These are phyloP conservation scores for Pythium pyrilobum DNA, from an alignment of 352 stramenopile genomes.

Conservation along the genomic window DNA sequence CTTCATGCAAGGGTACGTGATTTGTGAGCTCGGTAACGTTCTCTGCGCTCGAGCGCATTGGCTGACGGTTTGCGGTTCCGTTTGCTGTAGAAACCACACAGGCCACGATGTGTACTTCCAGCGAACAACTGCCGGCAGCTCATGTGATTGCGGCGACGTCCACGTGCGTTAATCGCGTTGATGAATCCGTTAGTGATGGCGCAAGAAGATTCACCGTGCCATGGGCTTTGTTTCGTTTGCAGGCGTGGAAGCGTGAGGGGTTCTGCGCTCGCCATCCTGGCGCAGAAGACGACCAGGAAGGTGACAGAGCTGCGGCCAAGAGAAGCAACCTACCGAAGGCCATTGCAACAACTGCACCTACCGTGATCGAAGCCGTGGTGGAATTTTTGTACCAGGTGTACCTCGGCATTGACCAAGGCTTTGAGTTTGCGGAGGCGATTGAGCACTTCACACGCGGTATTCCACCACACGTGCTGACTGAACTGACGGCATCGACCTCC, in stretches of 20 bases:
- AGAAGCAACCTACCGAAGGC: conserved; percentile 67
- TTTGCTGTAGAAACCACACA: conserved; percentile 41
- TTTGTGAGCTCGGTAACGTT: background rate
- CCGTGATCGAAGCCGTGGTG: conserved; percentile 73
- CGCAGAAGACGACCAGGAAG: conserved; percentile 27
- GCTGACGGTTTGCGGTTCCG: background rate
- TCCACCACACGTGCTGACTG: conserved; percentile 33
- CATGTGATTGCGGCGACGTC: conserved; percentile 78
- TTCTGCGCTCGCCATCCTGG: conserved; percentile 81
- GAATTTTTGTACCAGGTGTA: conserved; percentile 73
- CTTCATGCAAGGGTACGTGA: conserved; percentile 66
- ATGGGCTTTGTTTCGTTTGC: background rate
- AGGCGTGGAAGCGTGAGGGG: conserved; percentile 74
- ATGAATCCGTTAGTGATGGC: background rate
- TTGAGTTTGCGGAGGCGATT: conserved; percentile 68
- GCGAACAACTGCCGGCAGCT: conserved; percentile 78
- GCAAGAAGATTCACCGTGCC: background rate
- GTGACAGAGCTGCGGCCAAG: conserved; percentile 8
- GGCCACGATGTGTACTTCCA: conserved; percentile 88
- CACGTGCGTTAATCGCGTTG: conserved; percentile 36
- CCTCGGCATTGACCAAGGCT: conserved; percentile 54
- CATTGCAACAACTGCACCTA: conserved; percentile 36
- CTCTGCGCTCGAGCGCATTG: background rate
- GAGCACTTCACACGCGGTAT: conserved; percentile 63
- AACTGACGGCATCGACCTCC: conserved; percentile 15